Evolutionary conservation across 768 basidiomycete genomes (phyloP).

Genomic region (Amanita exitialis): DNA sequence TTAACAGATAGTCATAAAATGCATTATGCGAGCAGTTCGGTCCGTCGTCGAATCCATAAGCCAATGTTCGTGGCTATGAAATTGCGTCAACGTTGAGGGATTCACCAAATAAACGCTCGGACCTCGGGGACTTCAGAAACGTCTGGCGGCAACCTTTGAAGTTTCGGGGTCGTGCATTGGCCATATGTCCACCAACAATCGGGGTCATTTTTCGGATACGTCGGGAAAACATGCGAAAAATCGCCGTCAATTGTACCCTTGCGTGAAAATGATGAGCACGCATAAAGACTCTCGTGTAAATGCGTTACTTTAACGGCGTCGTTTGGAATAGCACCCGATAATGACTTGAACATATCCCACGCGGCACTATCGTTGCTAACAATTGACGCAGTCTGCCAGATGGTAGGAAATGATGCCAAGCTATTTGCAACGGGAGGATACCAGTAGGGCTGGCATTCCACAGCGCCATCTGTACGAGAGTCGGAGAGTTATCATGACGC

Average conservation of each 20-base stretch:
- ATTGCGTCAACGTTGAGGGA: background rate
- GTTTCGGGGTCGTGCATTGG: slow-evolving; percentile 39
- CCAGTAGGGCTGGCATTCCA: slow-evolving; percentile 34
- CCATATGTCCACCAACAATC: slow-evolving; percentile 44
- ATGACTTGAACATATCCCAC: slow-evolving; percentile 29
- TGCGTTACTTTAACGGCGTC: slow-evolving; percentile 30
- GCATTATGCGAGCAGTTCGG: slow-evolving; percentile 56
- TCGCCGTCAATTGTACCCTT: slow-evolving; percentile 17
- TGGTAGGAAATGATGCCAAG: slow-evolving; percentile 28
- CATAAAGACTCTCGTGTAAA: background rate
- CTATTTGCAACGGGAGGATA: slow-evolving; percentile 25
- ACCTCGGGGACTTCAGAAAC: slow-evolving; percentile 40
- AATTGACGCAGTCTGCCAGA: slow-evolving; percentile 36
- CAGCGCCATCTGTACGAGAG: slow-evolving; percentile 16
- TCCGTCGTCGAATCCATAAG: slow-evolving; percentile 56
- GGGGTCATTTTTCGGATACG: slow-evolving; percentile 30
- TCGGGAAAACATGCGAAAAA: slow-evolving; percentile 17
- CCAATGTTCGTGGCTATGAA: slow-evolving; percentile 39
- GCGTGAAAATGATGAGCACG: background rate
- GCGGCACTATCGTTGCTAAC: slow-evolving; percentile 32
- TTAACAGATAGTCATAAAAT: slow-evolving; percentile 44
- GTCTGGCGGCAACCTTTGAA: slow-evolving; percentile 31
- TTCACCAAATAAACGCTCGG: background rate
- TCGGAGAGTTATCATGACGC: background rate
- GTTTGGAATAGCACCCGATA: slow-evolving; percentile 34